Conservation (phyloP, 495 filamentous ascomycete species). For the Talaromyces ruber region DNA sequence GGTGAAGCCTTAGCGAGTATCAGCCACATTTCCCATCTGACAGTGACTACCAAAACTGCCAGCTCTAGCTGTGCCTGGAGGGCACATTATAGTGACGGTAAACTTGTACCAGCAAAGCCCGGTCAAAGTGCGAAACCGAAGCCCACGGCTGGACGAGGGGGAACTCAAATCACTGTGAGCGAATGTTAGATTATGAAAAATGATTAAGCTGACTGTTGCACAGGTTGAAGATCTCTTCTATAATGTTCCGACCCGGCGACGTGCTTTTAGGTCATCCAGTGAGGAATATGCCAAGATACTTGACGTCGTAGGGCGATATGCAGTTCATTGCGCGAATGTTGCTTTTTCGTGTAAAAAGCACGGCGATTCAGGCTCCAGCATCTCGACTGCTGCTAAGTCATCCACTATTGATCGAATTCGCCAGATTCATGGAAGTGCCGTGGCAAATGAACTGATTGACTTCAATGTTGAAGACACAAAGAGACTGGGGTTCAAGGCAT, state of each 20-base stretch:
- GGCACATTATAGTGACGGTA: slow-evolving; percentile 80
- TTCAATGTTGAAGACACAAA: slow-evolving; percentile 64
- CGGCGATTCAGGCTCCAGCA: slow-evolving; percentile 73
- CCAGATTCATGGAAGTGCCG: slow-evolving; percentile 75
- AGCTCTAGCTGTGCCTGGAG: slow-evolving; percentile 85
- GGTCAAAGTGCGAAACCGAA: slow-evolving; percentile 85
- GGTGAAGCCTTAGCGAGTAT: slow-evolving; percentile 97
- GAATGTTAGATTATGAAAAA: background rate
- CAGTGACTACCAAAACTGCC: slow-evolving; percentile 87
- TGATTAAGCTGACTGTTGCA: background rate
- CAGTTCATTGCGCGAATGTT: slow-evolving; percentile 86
- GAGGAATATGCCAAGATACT: slow-evolving; percentile 99
- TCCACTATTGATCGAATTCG: slow-evolving; percentile 75
- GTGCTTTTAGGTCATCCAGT: slow-evolving; percentile 82
- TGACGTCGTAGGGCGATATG: slow-evolving; percentile 88
- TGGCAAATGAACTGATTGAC: slow-evolving; percentile 84
- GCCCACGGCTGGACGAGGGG: slow-evolving; percentile 80
- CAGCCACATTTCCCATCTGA: slow-evolving; percentile 95
- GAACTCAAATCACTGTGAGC: slow-evolving; percentile 85
- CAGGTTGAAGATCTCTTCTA: slow-evolving; percentile 95
- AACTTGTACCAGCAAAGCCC: slow-evolving; percentile 79
- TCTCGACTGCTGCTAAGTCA: slow-evolving; percentile 66
- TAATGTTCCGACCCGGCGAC: slow-evolving; percentile 81
- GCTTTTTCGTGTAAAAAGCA: slow-evolving; percentile 96
- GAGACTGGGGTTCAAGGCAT: slow-evolving; percentile 67